Base-by-base conservation (phyloP, 202 grass and related monocot genomes). In the Saccharum hybrid region DNA sequence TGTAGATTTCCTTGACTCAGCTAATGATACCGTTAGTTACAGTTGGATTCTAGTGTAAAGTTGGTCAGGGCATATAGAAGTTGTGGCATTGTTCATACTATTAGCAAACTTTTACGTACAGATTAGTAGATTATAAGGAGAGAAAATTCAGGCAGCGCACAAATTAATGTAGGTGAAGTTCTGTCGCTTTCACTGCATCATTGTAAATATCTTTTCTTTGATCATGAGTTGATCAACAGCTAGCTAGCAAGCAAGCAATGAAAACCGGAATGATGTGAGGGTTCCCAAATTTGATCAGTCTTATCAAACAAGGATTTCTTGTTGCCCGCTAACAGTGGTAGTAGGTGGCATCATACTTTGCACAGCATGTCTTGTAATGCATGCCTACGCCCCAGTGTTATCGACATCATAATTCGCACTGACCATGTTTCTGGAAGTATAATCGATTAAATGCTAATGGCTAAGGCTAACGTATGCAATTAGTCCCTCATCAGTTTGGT, bases 321-420 rank as follows among this genome's bases (percentile, higher is more conserved):
- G 76, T 80, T 84, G 85, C 80, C 0, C 71, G 66, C 81, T 84
- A 84, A 87, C 37, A 81, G 43, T 76, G 76, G 76, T 90, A 90
- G 81, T 90, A 90, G 84, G 88, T 87, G 80, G 88, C 76, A 90
- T 72, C 81, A 90, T 90, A 72, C 70, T 71, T 87, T 75, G 81
- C 19, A 76, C 75, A 80, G 5, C 69, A 84, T 84, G 71, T 81
- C 75, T 83, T 87, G 84, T 84, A 83, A 87, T 83, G 80, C 75
- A 87, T 90, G 84, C 71, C 70, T 76, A 90, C 70, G 43, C 41
- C 69, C 42, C 56, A 80, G 80, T 65, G 80, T 87, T 76, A 80
- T 87, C 56, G 81, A 87, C 84, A 90, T 90, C 84, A 90, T 90
- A 90, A 90, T 87, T 66, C 76, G 37, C 48, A 71, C 76, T 77